Base-by-base conservation (phyloP, 306 rosid species). In the Fragaria iinumae region DNA sequence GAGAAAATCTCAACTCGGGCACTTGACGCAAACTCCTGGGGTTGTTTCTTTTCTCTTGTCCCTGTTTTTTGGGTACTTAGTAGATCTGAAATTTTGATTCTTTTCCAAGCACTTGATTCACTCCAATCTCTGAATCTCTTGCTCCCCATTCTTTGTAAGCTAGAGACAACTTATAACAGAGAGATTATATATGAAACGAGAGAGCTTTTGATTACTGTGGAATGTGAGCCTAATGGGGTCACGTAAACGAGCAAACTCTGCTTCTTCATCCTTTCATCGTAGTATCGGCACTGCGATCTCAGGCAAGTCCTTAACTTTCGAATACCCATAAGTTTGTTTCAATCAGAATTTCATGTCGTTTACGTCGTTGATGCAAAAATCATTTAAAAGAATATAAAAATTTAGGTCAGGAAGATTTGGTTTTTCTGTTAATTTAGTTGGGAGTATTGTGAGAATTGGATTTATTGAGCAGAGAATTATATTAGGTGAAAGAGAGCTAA, bases 151-250 rank as follows among this genome's bases (percentile, higher is more conserved):
- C 18, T 70, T 11, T 14, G 60, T 41, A 23, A 7, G 43, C 6
- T 53, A 49, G 45, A 17, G 32, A 23, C n/a, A 25, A 29, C 23
- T 38, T 57, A 36, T 23, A 14, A 12, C 11, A 21, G 10, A 36
- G n/a, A 38, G 13, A 41, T 43, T n/a, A 25, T 59, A 39, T 21
- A 73, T 71, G 64, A 27, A 50, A 44, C 52, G 39, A 41, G 38
- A 71, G 68, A 64, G 79, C 69, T 50, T 76, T 64, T 78, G 83
- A 75, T 66, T 67, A 49, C 34, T 75, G 49, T 43, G 47, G 70
- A 32, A 59, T 39, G 76, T 43, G 56, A 43, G 65, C 57, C 43
- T 8, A 75, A 85, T 85, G 86, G 88, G 75, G 71, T 81, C 83
- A 13, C 79, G 43, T 29, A 76, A 39, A 62, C 47, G 66, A 71